Base-by-base conservation (phyloP, 768 basidiomycete genomes). In the Termitomyces sp. region DNA sequence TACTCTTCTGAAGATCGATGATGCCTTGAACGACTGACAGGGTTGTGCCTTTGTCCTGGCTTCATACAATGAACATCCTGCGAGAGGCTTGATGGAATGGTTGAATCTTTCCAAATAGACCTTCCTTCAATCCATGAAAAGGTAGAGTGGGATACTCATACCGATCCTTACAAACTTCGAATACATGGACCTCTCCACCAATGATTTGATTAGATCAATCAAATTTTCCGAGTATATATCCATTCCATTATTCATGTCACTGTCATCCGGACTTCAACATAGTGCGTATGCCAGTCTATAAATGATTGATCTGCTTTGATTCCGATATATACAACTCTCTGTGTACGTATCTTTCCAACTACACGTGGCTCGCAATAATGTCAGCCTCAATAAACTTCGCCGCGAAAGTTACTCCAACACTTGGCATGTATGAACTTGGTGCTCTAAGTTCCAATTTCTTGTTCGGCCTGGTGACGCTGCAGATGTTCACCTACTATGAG, bases 401-500 rank as follows among this genome's bases (percentile, higher is more conserved):
- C 25, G 20, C 56, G 4, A 11, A 45, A 6, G 1, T 60, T n/a
- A 37, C 40, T 46, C 32, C 51, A 4, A 53, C 59, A 1, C 37
- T 61, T 3, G 60, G 55, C 7, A 55, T 14, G 8, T 50, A 40
- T 15, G 54, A 61, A 32, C 56, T 61, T 29, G 60, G 60, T 10
- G 55, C 38, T n/a, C 3, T 50, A 14, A 45, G 46, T 29, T 60
- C 60, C 31, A 17, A 49, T 37, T 60, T 60, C 53, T 32, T 60
- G 45, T 60, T 60, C 3, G 59, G 59, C 5, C 14, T 54, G 11
- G 34, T 54, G 8, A 60, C 50, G 4, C 31, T 61, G 12, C 60
- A 61, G 48, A 56, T 20, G 29, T 45, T 51, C 29, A 34, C 45
- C 17, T 61, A 61, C 42, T 61, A 61, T 47, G 12, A 51, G 60